Evolutionary conservation across 352 stramenopile species (phyloP).

Genomic region (Thalassiosira livingstoniorum): DNA sequence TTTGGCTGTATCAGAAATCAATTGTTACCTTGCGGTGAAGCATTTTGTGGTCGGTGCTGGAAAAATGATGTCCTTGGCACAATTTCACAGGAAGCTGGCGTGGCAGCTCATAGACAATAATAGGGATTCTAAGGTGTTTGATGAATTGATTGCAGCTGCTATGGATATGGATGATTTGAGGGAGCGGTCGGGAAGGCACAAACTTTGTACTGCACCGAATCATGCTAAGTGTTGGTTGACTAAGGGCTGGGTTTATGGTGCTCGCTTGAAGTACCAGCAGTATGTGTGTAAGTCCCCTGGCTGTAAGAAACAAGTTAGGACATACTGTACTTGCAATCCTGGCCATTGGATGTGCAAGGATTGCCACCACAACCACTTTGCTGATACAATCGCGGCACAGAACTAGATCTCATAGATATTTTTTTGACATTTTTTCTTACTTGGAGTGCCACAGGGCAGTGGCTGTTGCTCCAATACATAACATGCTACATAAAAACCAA

Average conservation of each 20-base stretch:
- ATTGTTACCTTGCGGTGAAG: constrained; percentile 15
- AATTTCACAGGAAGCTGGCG: neutral
- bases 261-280: neutral
- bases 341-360: neutral
- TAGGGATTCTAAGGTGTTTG: no score
- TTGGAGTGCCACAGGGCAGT: no score
- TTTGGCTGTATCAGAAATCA: constrained; percentile 48
- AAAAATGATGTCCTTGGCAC: neutral
- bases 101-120: neutral
- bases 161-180: neutral
- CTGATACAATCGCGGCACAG: no score
- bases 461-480: no score
- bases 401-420: no score
- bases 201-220: neutral
- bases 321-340: neutral
- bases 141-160: neutral
- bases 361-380: neutral
- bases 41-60: neutral
- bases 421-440: no score
- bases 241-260: neutral
- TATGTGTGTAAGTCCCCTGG: neutral
- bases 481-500: no score
- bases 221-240: neutral
- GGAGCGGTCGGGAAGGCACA: neutral
- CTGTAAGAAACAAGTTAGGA: neutral